Evolutionary conservation across 2,329 filamentous ascomycete genomes (phyloP).

Genomic region (Colletotrichum spinosum): DNA sequence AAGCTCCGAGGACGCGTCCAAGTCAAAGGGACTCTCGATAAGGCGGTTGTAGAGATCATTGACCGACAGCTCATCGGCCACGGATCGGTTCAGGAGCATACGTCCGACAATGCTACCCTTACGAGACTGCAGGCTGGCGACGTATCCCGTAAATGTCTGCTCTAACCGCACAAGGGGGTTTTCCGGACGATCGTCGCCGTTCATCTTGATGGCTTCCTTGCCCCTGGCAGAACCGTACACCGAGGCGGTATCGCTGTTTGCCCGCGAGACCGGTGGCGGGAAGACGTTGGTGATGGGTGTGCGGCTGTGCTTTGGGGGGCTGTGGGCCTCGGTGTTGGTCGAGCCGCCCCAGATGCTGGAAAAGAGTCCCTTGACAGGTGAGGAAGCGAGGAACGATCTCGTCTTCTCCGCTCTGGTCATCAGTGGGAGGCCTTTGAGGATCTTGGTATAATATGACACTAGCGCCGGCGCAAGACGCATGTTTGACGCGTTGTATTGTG

Average conservation of each 20-base stretch:
- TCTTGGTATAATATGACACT: constrained; percentile 82
- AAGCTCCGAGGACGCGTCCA: constrained; percentile 80
- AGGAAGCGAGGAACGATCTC: constrained; percentile 79
- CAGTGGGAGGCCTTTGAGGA: constrained; percentile 76
- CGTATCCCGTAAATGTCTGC: constrained; percentile 86
- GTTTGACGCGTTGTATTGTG: constrained; percentile 77
- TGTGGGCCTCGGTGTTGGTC: constrained; percentile 55
- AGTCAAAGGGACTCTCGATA: constrained; percentile 83
- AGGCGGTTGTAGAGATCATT: constrained; percentile 93
- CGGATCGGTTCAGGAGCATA: constrained; percentile 75
- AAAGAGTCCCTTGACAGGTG: constrained; percentile 84
- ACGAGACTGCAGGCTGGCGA: constrained; percentile 83
- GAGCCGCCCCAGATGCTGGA: constrained; percentile 81
- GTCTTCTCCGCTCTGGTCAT: constrained; percentile 73
- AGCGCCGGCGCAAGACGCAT: constrained; percentile 73
- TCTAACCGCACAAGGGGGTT: constrained; percentile 81
- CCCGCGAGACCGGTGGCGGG: constrained; percentile 51
- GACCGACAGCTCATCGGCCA: constrained; percentile 81
- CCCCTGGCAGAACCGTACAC: constrained; percentile 66
- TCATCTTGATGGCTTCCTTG: constrained; percentile 56
- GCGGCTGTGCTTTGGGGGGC: constrained; percentile 53
- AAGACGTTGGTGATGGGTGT: constrained; percentile 52
- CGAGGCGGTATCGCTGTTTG: constrained; percentile 61
- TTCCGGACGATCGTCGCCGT: constrained; percentile 65
- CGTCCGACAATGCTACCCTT: constrained; percentile 89